These are phyloP conservation scores for Gossypium schwendimanii DNA, from an alignment of 441 rosid species.

Conservation along the genomic window DNA sequence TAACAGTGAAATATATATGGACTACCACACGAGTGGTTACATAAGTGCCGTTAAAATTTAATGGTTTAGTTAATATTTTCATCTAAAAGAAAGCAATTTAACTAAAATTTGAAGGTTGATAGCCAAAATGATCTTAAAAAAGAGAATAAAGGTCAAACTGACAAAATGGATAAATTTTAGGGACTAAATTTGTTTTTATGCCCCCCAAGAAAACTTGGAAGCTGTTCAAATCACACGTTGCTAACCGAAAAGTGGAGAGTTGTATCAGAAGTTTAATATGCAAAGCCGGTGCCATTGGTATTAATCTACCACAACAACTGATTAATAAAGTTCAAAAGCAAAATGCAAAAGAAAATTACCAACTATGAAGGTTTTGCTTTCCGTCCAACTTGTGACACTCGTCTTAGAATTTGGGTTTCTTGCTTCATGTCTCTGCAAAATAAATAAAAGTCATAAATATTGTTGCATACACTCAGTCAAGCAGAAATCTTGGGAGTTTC, in stretches of 20 bases:
- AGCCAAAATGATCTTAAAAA: too few species aligned
- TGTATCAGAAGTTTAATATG: conserved; percentile 6
- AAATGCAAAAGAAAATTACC: conserved; percentile 17
- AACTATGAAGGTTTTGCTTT: conserved; percentile 59
- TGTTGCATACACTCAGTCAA: conserved; percentile 8
- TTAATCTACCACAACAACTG: not conserved
- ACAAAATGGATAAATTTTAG: too few species aligned
- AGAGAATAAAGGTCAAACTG: too few species aligned
- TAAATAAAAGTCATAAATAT: conserved; percentile 12
- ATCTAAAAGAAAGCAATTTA: too few species aligned
- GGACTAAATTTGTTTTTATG: too few species aligned
- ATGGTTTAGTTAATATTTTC: too few species aligned
- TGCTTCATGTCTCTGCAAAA: conserved; percentile 60
- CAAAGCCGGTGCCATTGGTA: not conserved
- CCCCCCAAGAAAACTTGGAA: too few species aligned
- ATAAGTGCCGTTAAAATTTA: too few species aligned
- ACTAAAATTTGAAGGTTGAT: too few species aligned
- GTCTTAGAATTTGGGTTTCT: conserved; percentile 71
- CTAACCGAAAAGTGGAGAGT: not conserved
- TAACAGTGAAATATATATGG: too few species aligned
- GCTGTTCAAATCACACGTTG: not conserved
- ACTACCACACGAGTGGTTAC: too few species aligned
- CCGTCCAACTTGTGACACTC: conserved; percentile 49
- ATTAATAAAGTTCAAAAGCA: not conserved
- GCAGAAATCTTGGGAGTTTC: not conserved